Evolutionary conservation across 2,329 filamentous ascomycete species (phyloP).

Genomic region (Neurospora crassa): DNA sequence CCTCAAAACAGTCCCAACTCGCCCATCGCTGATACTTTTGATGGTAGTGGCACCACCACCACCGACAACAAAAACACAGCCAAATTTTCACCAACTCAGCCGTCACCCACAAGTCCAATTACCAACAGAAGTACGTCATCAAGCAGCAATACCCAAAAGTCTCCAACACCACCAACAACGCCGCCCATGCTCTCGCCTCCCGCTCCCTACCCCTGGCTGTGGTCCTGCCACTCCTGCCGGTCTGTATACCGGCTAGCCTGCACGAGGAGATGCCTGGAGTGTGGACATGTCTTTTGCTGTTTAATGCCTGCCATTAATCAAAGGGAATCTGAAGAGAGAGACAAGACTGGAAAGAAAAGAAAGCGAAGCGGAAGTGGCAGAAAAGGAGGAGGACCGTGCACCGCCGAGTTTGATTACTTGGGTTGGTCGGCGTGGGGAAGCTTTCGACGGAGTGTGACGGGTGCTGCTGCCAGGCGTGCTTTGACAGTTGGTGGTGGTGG

Average conservation of each 20-base stretch:
- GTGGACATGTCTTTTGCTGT: slow-evolving; percentile 28
- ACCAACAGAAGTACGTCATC: neutral
- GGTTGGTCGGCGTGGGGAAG: slow-evolving; percentile 22
- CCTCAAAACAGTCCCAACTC: neutral
- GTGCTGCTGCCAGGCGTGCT: neutral
- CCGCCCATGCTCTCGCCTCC: slow-evolving; percentile 4
- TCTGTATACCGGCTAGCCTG: slow-evolving; percentile 19
- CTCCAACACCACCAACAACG: neutral
- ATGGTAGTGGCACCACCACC: neutral
- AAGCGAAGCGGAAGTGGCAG: slow-evolving; percentile 4
- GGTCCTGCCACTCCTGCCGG: slow-evolving; percentile 25
- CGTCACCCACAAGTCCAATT: neutral
- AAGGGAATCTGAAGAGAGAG: neutral
- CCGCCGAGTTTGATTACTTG: slow-evolving; percentile 24
- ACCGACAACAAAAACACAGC: neutral
- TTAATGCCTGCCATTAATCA: slow-evolving; percentile 10
- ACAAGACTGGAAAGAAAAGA: neutral
- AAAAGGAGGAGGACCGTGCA: slow-evolving; percentile 13
- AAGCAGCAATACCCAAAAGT: neutral
- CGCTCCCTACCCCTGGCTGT: slow-evolving; percentile 20
- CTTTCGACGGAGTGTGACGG: slow-evolving; percentile 19
- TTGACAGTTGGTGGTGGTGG: neutral
- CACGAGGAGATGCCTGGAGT: slow-evolving; percentile 30
- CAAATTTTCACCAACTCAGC: neutral
- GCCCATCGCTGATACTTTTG: neutral